Percentiles rank a stretch among this genome's conserved stretches.
These are phyloP conservation scores for Dactylellina parvicollis DNA, from an alignment of 2,329 filamentous ascomycete species.

Conservation along the genomic window DNA sequence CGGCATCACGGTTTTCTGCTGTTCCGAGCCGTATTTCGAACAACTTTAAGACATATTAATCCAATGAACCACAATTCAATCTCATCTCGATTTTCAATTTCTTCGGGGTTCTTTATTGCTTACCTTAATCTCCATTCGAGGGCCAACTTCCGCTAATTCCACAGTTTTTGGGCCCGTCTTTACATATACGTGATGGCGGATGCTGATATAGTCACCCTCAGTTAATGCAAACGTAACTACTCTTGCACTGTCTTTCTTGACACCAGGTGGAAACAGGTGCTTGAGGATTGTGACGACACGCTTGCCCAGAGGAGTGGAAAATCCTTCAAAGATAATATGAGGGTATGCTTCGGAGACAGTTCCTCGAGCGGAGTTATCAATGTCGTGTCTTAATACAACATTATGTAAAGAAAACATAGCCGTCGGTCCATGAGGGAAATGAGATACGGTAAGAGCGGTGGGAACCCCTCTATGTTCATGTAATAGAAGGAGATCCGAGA, in stretches of 20 bases:
- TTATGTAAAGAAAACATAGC: slow-evolving; percentile 90
- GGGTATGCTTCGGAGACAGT: slow-evolving; percentile 93
- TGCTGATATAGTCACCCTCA: slow-evolving; percentile 67
- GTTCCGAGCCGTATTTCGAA: slow-evolving; percentile 94
- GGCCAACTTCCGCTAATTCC: slow-evolving; percentile 87
- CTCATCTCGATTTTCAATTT: no score
- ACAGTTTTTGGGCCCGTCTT: slow-evolving; percentile 89
- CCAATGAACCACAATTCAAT: background rate
- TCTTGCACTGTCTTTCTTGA: slow-evolving; percentile 79
- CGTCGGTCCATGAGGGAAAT: slow-evolving; percentile 88
- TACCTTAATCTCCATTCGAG: slow-evolving; percentile 86
- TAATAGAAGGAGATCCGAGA: slow-evolving; percentile 85
- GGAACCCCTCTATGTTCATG: slow-evolving; percentile 94
- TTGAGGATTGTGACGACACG: slow-evolving; percentile 90
- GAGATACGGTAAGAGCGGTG: slow-evolving; percentile 85
- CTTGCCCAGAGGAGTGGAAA: slow-evolving; percentile 80
- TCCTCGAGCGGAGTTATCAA: slow-evolving; percentile 84
- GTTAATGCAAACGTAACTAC: slow-evolving; percentile 84
- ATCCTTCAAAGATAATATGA: slow-evolving; percentile 94
- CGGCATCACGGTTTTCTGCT: slow-evolving; percentile 91
- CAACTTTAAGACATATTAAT: slow-evolving; percentile 65
- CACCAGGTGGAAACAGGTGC: slow-evolving; percentile 88
- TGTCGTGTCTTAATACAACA: slow-evolving; percentile 89
- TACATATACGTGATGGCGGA: slow-evolving; percentile 93
- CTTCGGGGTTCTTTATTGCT: slow-evolving; percentile 1